Percentiles rank a stretch among this genome's conserved stretches.
Evolutionary conservation across 345 rosid genomes (phyloP).

Genomic region (Populus simonii): DNA sequence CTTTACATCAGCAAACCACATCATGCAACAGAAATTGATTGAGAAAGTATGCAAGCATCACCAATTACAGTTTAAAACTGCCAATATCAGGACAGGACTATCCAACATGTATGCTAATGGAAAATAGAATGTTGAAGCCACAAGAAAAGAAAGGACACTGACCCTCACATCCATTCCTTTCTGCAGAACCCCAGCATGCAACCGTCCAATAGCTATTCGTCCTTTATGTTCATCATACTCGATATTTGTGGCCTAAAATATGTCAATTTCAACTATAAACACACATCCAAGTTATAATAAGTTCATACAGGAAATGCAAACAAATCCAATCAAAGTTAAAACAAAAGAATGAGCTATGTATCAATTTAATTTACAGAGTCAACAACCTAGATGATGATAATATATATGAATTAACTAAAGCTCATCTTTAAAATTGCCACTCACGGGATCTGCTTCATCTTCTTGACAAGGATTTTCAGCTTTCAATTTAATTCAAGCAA

Average conservation of each 20-base stretch:
- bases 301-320: background rate
- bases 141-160: slow-evolving; percentile 26
- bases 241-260: slow-evolving; percentile 71
- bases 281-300: background rate
- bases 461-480: background rate
- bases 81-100: background rate
- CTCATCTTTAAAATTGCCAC: background rate
- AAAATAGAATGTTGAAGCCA: slow-evolving; percentile 1
- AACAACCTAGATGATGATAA: background rate
- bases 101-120: background rate
- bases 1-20: background rate
- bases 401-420: background rate
- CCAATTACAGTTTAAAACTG: background rate
- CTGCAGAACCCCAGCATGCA: slow-evolving; percentile 80
- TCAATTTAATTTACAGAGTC: background rate
- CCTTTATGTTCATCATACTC: slow-evolving; percentile 99
- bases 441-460: slow-evolving; percentile 7
- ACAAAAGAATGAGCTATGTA: background rate
- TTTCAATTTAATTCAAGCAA: background rate
- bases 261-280: slow-evolving; percentile 5
- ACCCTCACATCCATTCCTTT: slow-evolving; percentile 95
- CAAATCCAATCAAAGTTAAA: background rate
- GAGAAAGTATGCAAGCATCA: background rate
- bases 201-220: slow-evolving; percentile 90
- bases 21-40: background rate